Percentiles rank a stretch among this genome's conserved stretches.
phyloP scores from a whole-genome alignment of 106 monocot genomes.

The Phalaenopsis aphrodite region DNA sequence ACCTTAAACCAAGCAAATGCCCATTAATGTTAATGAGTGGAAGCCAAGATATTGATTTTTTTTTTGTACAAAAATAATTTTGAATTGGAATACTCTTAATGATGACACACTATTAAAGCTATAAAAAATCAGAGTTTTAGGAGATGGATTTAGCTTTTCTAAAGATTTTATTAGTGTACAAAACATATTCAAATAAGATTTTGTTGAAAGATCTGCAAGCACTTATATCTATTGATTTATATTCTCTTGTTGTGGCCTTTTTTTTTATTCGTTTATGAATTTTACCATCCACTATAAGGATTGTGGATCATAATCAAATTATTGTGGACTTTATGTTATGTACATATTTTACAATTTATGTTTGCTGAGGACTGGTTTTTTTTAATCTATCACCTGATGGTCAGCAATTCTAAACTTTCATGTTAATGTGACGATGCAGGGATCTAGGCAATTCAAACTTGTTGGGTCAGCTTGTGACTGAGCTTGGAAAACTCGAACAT shows the following conservation, averaged over 20 bases:
- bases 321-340: not conserved
- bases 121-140: no score
- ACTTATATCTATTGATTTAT: no score
- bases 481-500: slow-evolving; percentile 76
- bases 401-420: not conserved
- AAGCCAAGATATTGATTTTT: no score
- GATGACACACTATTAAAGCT: no score
- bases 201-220: no score
- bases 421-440: slow-evolving; percentile 24
- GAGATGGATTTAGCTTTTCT: no score
- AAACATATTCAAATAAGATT: no score
- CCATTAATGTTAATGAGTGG: no score
- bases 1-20: no score
- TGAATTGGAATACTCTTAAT: no score
- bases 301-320: not conserved
- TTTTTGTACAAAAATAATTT: no score
- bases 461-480: slow-evolving; percentile 68
- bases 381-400: not conserved
- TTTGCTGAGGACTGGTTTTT: not conserved
- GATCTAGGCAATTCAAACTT: slow-evolving; percentile 84
- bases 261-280: not conserved
- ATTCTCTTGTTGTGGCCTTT: not conserved
- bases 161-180: no score
- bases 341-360: not conserved
- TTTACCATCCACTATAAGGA: not conserved